Evolutionary conservation across 2,329 filamentous ascomycete genomes (phyloP).

Genomic region (Mycosphaerella arachidis): DNA sequence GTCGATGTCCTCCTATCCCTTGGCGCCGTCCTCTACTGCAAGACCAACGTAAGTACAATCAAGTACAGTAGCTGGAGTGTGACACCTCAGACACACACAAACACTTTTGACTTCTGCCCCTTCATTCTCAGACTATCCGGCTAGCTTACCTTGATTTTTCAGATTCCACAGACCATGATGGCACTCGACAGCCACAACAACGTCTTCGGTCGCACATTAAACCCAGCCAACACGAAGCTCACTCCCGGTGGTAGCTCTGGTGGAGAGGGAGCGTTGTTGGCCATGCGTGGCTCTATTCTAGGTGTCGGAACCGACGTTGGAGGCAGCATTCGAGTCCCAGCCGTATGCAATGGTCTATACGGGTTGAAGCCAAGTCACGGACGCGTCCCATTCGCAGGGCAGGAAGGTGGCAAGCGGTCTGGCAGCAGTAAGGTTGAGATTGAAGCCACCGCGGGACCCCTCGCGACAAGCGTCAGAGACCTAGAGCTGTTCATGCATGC

Average conservation of each 20-base stretch:
- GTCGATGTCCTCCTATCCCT: conserved; percentile 42
- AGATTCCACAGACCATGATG: conserved; percentile 51
- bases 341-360: conserved; percentile 48
- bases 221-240: conserved; percentile 45
- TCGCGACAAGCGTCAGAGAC: conserved; percentile 46
- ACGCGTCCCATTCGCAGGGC: conserved; percentile 50
- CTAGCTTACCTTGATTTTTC: too few species aligned
- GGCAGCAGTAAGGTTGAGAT: conserved; percentile 46
- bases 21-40: conserved; percentile 48
- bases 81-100: too few species aligned
- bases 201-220: conserved; percentile 46
- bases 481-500: conserved; percentile 53
- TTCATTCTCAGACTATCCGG: too few species aligned
- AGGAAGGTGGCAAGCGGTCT: conserved; percentile 44
- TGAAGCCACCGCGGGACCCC: conserved; percentile 43
- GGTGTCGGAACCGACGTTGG: conserved; percentile 52
- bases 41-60: conserved; percentile 41
- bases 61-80: too few species aligned
- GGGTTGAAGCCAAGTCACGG: conserved; percentile 45
- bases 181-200: conserved; percentile 51
- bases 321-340: conserved; percentile 49
- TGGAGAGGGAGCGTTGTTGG: conserved; percentile 51
- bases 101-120: too few species aligned
- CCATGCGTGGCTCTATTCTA: conserved; percentile 45
- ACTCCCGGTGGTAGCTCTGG: conserved; percentile 52